Base-by-base conservation (phyloP, 352 stramenopile species). In the Pythium apleroticum region DNA sequence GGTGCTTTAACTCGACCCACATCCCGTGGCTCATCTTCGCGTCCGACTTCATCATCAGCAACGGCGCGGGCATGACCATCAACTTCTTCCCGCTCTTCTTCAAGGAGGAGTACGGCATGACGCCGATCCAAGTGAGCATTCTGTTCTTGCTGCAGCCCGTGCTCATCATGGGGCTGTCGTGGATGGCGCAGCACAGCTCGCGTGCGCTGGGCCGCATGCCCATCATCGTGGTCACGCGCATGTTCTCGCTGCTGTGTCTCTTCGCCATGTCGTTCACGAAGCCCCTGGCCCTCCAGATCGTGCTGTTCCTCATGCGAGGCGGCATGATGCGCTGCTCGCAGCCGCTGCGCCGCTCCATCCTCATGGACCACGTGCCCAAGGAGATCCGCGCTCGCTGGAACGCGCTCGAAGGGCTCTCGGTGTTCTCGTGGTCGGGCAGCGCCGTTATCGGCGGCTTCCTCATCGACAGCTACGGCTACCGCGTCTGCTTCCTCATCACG, bases 61-160 rank as follows among this genome's bases (percentile, higher is more conserved):
- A 94, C 49, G 85, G 85, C 45, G 85, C 85, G 1, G 83, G 85
- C 57, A 94, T 94, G 83, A 92, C 82, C 4, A 84, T 92, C 72
- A 88, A 90, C 64, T 94, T 94, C 65, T 94, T 94, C 72, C 85
- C 85, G 20, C 70, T 94, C 14, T 94, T 94, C 63, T 94, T 94
- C 66, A 89, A 87, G 66, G 69, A 90, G 33, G 83, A 94, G 65
- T 92, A 94, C 70, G 75, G 75, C 6, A 77, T 94, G 35, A 84
- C 85, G 35, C 85, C 85, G 14, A 91, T 91, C 60, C 80, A 91
- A 45, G 77, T 94, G 31, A 90, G 78, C 41, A 45, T 78, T 33
- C 70, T 94, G 10, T 94, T 91, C 62, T 66, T 89, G 52, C 71
- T 63, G 15, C 85, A 92, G 66, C 85, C 85, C 11, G 59, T 94